Conservation (phyloP, 192 early-diverging fungal genomes). For the Podila epicladia region DNA sequence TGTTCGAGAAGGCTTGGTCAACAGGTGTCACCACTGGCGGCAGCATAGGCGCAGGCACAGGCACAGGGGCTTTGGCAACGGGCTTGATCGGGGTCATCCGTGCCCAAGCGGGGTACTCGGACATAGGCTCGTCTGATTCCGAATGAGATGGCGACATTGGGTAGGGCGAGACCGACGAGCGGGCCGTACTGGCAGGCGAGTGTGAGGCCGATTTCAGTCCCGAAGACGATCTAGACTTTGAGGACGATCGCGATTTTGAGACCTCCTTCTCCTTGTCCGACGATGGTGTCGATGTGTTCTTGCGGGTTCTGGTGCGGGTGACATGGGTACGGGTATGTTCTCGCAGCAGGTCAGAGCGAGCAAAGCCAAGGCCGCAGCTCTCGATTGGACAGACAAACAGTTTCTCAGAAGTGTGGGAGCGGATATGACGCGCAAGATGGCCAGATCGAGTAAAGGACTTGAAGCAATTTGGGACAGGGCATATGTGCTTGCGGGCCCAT, state of each 20-base stretch:
- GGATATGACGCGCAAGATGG: slow-evolving; percentile 50
- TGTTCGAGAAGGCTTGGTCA: slow-evolving; percentile 1
- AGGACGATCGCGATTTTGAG: background rate
- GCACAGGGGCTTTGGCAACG: background rate
- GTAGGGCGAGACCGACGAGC: slow-evolving; percentile 46
- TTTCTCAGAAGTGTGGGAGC: slow-evolving; percentile 49
- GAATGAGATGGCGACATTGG: slow-evolving; percentile 47
- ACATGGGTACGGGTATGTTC: slow-evolving; percentile 81
- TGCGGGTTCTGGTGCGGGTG: slow-evolving; percentile 22
- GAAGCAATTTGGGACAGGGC: slow-evolving; percentile 48
- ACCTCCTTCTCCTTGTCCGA: background rate
- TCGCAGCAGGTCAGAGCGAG: slow-evolving; percentile 80
- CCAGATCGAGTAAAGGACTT: slow-evolving; percentile 54
- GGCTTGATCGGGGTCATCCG: slow-evolving; percentile 44
- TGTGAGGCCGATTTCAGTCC: slow-evolving; percentile 8
- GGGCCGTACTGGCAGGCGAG: slow-evolving; percentile 28
- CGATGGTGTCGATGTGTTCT: slow-evolving; percentile 7
- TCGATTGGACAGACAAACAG: slow-evolving; percentile 52
- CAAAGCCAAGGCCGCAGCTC: slow-evolving; percentile 75
- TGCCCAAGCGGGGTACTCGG: slow-evolving; percentile 40
- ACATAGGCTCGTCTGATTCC: slow-evolving; percentile 39
- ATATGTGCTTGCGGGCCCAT: slow-evolving; percentile 52
- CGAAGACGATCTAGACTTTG: too few species aligned
- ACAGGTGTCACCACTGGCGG: background rate
- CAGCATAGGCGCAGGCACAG: background rate